phyloP scores from a whole-genome alignment of 2,329 filamentous ascomycete species.

The Cyphellophora europaea region DNA sequence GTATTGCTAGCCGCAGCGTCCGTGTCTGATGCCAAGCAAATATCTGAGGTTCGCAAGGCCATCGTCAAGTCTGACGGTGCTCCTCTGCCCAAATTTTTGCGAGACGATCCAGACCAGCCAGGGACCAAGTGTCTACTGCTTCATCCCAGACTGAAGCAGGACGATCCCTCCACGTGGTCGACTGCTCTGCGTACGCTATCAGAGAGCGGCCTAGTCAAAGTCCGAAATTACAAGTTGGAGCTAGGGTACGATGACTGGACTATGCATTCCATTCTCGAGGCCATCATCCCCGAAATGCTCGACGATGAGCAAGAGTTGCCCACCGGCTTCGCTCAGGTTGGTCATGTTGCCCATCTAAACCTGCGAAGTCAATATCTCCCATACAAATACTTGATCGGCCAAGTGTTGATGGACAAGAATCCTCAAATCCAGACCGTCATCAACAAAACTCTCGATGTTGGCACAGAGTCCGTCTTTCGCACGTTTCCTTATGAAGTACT shows the following conservation, averaged over 20 bases:
- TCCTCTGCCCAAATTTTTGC: constrained; percentile 52
- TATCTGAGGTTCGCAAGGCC: constrained; percentile 59
- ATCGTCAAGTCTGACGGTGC: constrained; percentile 56
- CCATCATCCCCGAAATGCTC: constrained; percentile 60
- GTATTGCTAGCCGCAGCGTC: constrained; percentile 70
- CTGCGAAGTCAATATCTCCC: constrained; percentile 72
- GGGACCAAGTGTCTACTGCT: constrained; percentile 30
- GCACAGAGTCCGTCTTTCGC: constrained; percentile 72
- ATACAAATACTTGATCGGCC: constrained; percentile 76
- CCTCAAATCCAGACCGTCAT: constrained; percentile 75
- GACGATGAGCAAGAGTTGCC: constrained; percentile 73
- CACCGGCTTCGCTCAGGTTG: constrained; percentile 76
- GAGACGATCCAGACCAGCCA: constrained; percentile 33
- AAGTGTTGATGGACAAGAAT: constrained; percentile 87
- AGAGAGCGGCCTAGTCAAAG: constrained; percentile 54
- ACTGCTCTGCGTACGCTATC: constrained; percentile 59
- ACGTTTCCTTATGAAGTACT: constrained; percentile 92
- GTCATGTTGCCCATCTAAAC: constrained; percentile 90
- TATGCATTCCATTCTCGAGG: constrained; percentile 73
- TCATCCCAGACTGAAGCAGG: constrained; percentile 24
- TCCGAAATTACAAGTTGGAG: constrained; percentile 66
- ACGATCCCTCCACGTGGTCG: constrained; percentile 66
- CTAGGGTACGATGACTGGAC: constrained; percentile 82
- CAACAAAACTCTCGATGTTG: constrained; percentile 88
- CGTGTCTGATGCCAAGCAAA: constrained; percentile 64